Evolutionary conservation across 768 basidiomycete species (phyloP).

Genomic region (Termitomyces sp.): DNA sequence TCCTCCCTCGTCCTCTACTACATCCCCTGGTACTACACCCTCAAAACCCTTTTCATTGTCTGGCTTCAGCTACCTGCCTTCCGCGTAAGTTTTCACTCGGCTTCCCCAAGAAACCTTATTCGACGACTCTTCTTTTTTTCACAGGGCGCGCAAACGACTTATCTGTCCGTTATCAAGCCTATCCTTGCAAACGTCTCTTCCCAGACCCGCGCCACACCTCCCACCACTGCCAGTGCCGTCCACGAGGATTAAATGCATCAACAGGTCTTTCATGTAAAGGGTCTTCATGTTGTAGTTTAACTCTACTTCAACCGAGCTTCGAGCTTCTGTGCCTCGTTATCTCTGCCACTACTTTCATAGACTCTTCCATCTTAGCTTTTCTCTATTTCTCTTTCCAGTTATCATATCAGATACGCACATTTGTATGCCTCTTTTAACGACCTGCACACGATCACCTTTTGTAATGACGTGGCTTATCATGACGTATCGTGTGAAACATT

Average conservation of each 20-base stretch:
- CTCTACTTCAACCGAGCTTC: not conserved
- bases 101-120: slow-evolving; percentile 12
- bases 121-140: not conserved
- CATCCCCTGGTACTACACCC: slow-evolving; percentile 88
- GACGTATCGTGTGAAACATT: not conserved
- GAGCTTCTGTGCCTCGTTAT: not conserved
- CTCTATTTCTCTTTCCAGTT: not conserved
- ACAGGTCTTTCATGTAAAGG: not conserved
- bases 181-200: slow-evolving; percentile 60
- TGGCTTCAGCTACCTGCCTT: slow-evolving; percentile 88
- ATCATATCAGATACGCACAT: not conserved
- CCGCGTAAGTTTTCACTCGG: slow-evolving; percentile 51
- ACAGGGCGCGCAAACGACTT: slow-evolving; percentile 84
- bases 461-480: not conserved
- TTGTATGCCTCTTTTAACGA: not conserved
- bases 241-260: slow-evolving; percentile 12
- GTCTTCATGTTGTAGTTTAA: slow-evolving; percentile 1
- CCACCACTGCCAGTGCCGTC: slow-evolving; percentile 43
- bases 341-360: not conserved
- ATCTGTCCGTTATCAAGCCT: slow-evolving; percentile 74
- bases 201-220: slow-evolving; percentile 34
- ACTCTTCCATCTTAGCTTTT: not conserved
- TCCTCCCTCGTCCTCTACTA: slow-evolving; percentile 85
- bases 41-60: slow-evolving; percentile 88
- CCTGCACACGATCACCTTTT: not conserved